A percentile compares a stretch with the other conserved stretches of the same genome.
These are phyloP conservation scores for Epichloe bromicola DNA, from an alignment of 2,329 filamentous ascomycete species.

Conservation along the genomic window DNA sequence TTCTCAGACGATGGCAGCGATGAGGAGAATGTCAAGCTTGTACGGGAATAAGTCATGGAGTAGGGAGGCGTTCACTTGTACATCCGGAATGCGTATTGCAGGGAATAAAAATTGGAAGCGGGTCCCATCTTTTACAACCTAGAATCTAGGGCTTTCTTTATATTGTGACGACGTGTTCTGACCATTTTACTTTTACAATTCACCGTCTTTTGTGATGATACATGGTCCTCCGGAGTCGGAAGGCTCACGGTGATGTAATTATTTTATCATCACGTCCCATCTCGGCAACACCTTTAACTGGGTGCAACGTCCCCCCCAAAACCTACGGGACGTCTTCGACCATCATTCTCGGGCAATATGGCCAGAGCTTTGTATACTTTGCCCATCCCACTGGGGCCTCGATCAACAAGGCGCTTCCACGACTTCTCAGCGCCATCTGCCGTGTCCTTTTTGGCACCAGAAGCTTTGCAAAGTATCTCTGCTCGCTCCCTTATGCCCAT, in stretches of 20 bases:
- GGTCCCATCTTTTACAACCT: no score
- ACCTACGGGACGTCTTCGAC: conserved; percentile 67
- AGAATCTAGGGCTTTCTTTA: no score
- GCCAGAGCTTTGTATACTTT: conserved; percentile 89
- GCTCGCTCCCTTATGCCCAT: conserved; percentile 79
- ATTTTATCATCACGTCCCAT: not conserved
- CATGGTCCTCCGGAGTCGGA: no score
- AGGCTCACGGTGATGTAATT: no score
- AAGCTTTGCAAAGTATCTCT: conserved; percentile 45
- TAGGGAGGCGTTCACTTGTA: not conserved
- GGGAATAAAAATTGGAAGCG: no score
- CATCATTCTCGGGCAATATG: conserved; percentile 69
- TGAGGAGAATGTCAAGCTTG: conserved; percentile 37
- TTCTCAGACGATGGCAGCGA: conserved; percentile 60
- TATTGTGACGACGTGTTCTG: no score
- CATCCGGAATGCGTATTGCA: not conserved
- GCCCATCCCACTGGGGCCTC: conserved; percentile 77
- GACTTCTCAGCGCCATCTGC: conserved; percentile 54
- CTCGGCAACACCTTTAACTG: not conserved
- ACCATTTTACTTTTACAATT: no score
- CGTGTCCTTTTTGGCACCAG: conserved; percentile 28
- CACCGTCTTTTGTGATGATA: no score
- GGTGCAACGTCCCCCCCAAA: conserved; percentile 69
- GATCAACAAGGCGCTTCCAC: conserved; percentile 75
- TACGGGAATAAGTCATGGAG: conserved; percentile 28